Evolutionary conservation across 2,329 filamentous ascomycete species (phyloP), one percentile per base, ranked within the genome.

Genomic region (Sclerotiophoma versabilis): DNA sequence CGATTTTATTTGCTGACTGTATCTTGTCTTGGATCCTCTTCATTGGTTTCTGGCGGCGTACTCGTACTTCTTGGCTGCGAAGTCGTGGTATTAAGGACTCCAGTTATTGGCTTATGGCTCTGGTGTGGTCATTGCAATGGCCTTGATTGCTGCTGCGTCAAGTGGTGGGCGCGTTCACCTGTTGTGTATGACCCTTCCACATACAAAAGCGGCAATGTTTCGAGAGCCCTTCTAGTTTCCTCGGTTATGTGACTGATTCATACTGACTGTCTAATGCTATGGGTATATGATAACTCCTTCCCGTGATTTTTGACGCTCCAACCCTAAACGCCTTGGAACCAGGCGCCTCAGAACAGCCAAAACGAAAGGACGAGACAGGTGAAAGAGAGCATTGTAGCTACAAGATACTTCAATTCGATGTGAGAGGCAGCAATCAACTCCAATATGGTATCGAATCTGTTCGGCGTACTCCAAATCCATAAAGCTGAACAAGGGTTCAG

Each of bases 211-310:
- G n/a, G n/a, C n/a, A n/a, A n/a, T n/a, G n/a, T n/a, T n/a, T n/a
- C n/a, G n/a, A n/a, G n/a, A 39, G 9, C 14, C 15, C 37, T 39
- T 39, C 22, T 12, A 10, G 3, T 10, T 9, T 17, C 3, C n/a
- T 2, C 22, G 17, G 5, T 8, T 10, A 30, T 8, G 14, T 22
- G 27, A 8, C 4, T 23, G 9, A 15, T 45, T 6, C 32, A 37
- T 46, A 8, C 1, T 37, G 9, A 17, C 33, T 25, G 10, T 47
- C 39, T 32, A 37, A 32, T 37, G 47, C 48, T 44, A 44, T 7
- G 48, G 48, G 38, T 49, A 49, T 49, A 36, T 42, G 22, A 12
- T 27, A n/a, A 42, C 46, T 20, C 47, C 23, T 26, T 37, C 12
- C 30, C 30, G 14, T 30, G 22, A 22, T 12, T 9, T 7, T 15